phyloP scores from a whole-genome alignment of 1,284 basidiomycete genomes.

The Rhodotorula glutinis region DNA sequence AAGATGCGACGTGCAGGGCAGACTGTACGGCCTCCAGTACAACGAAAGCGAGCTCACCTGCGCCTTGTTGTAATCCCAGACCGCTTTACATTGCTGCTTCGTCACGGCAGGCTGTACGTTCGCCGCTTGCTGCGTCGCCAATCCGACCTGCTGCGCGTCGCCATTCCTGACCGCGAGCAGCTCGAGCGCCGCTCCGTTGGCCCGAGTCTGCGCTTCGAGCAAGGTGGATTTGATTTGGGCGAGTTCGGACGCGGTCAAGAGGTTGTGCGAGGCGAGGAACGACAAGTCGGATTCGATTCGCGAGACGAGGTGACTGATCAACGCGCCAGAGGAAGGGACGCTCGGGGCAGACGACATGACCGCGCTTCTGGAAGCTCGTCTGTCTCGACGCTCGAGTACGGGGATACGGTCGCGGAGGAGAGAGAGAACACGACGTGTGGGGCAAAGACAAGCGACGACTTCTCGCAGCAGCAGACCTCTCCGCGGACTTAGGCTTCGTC shows the following conservation, averaged over 20 bases:
- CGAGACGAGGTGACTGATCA: slow-evolving; percentile 15
- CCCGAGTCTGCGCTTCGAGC: neutral
- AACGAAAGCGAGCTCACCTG: slow-evolving; percentile 10
- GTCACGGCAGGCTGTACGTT: no score
- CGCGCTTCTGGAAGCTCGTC: no score
- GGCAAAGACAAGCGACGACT: neutral
- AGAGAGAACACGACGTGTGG: neutral
- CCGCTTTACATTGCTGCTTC: slow-evolving; percentile 11
- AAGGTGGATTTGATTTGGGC: neutral
- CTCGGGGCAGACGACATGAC: neutral
- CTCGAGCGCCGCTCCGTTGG: neutral
- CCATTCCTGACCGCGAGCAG: neutral
- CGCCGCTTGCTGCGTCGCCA: neutral
- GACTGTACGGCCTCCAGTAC: neutral
- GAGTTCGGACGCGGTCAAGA: slow-evolving; percentile 7
- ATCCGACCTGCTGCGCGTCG: neutral
- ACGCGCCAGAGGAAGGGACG: neutral
- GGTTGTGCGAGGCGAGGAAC: slow-evolving; percentile 10
- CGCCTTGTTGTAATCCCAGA: slow-evolving; percentile 22
- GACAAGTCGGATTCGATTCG: slow-evolving; percentile 16
- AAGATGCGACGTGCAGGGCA: neutral
- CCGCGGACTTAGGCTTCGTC: no score
- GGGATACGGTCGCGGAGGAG: neutral
- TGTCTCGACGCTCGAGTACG: no score
- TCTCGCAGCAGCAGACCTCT: neutral